A percentile compares a stretch with the other conserved stretches of the same genome.
These are phyloP conservation scores for Zea mays DNA, from an alignment of 176 grass and related monocot species.

Conservation along the genomic window DNA sequence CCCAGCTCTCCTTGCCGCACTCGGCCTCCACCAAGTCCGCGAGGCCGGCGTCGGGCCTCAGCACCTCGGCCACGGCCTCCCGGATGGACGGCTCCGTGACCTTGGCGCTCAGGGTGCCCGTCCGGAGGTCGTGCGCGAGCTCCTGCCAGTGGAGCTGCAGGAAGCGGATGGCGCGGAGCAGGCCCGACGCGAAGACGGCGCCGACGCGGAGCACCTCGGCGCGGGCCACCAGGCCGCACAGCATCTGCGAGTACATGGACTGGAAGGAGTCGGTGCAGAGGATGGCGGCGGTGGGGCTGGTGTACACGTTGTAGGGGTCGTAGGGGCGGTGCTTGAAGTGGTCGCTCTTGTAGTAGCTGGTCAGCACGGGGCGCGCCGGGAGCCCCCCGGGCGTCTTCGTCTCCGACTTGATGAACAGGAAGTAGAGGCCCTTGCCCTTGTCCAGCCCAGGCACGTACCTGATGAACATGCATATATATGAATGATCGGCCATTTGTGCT, in stretches of 20 bases:
- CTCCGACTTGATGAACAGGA: slow-evolving; percentile 96
- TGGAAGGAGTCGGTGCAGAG: slow-evolving; percentile 94
- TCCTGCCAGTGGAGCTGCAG: slow-evolving; percentile 82
- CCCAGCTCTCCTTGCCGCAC: slow-evolving; percentile 62
- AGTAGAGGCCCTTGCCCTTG: slow-evolving; percentile 95
- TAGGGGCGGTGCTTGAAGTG: slow-evolving; percentile 73
- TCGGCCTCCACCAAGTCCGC: slow-evolving; percentile 58
- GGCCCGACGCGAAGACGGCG: slow-evolving; percentile 93
- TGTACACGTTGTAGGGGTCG: slow-evolving; percentile 85
- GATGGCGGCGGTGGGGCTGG: slow-evolving; percentile 88
- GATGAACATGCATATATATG: background rate
- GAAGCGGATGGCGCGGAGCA: slow-evolving; percentile 93
- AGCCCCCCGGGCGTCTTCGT: slow-evolving; percentile 77
- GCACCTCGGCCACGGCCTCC: slow-evolving; percentile 53
- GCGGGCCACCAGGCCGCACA: slow-evolving; percentile 74
- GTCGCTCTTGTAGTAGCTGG: slow-evolving; percentile 99
- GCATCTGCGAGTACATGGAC: slow-evolving; percentile 93
- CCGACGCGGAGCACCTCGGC: slow-evolving; percentile 86
- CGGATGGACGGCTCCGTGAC: slow-evolving; percentile 62
- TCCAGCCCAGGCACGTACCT: slow-evolving; percentile 82
- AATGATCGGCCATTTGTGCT: background rate
- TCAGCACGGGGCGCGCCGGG: slow-evolving; percentile 77
- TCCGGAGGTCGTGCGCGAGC: slow-evolving; percentile 59
- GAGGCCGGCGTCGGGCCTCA: slow-evolving; percentile 46
- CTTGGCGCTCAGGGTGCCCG: slow-evolving; percentile 54